phyloP scores from a whole-genome alignment of 2,329 filamentous ascomycete genomes.

The Exophiala phaeomuriformis region DNA sequence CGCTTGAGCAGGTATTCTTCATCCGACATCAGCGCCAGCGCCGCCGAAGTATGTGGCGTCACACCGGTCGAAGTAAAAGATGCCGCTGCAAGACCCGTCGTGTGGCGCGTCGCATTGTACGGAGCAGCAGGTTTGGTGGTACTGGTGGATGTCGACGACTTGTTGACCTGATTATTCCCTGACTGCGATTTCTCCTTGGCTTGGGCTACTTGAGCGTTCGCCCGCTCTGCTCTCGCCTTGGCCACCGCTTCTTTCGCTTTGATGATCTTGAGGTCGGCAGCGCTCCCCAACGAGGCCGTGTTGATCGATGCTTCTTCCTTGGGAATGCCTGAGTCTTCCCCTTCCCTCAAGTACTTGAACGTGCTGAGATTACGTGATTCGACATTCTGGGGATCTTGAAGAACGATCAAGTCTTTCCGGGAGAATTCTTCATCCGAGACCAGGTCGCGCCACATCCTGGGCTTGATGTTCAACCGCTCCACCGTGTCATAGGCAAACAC shows the following conservation, averaged over 20 bases:
- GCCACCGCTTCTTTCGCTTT: slow-evolving; percentile 92
- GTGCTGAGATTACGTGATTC: slow-evolving; percentile 72
- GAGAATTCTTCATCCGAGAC: slow-evolving; percentile 80
- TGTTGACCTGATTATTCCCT: slow-evolving; percentile 18
- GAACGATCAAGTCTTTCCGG: slow-evolving; percentile 85
- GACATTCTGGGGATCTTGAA: slow-evolving; percentile 92
- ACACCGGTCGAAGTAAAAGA: slow-evolving; percentile 93
- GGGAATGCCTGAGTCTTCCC: slow-evolving; percentile 57
- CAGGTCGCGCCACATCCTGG: slow-evolving; percentile 90
- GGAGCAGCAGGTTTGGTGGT: slow-evolving; percentile 41
- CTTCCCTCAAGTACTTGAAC: slow-evolving; percentile 85
- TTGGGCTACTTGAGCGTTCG: slow-evolving; percentile 28
- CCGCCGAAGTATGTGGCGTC: slow-evolving; percentile 82
- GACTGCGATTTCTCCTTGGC: slow-evolving; percentile 5
- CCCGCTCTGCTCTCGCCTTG: slow-evolving; percentile 69
- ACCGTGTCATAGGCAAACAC: slow-evolving; percentile 96
- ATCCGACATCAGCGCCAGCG: slow-evolving; percentile 77
- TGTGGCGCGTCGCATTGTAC: slow-evolving; percentile 83
- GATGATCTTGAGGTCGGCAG: slow-evolving; percentile 62
- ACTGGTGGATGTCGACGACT: slow-evolving; percentile 20
- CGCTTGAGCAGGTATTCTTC: slow-evolving; percentile 97
- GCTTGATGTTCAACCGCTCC: slow-evolving; percentile 89
- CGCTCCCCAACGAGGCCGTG: slow-evolving; percentile 66
- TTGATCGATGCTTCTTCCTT: slow-evolving; percentile 74
- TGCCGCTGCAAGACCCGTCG: slow-evolving; percentile 81